These are phyloP conservation scores for Pisolithus thermaeus DNA, from an alignment of 1,284 basidiomycete species.

Conservation along the genomic window DNA sequence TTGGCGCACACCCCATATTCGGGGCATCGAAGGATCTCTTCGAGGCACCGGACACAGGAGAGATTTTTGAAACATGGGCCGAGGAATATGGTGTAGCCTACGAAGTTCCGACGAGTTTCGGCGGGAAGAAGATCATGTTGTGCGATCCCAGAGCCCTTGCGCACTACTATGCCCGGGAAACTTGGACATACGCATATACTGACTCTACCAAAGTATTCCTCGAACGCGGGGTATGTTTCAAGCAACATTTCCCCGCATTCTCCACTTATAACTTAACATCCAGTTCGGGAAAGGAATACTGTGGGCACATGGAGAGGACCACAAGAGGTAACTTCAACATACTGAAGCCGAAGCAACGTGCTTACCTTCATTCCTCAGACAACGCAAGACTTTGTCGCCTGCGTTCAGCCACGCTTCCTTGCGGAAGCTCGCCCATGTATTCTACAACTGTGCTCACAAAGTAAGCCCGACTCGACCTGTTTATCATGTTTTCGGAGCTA, in stretches of 20 bases:
- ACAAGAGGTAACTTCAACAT: conserved; percentile 1
- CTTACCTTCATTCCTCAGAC: conserved; percentile 22
- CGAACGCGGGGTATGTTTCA: conserved; percentile 21
- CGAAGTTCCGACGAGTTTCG: conserved; percentile 37
- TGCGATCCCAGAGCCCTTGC: conserved; percentile 51
- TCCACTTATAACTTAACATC: background rate
- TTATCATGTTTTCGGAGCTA: background rate
- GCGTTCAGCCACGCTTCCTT: conserved; percentile 43
- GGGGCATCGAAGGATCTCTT: conserved; percentile 17
- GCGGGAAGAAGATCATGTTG: conserved; percentile 37
- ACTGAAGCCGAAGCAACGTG: background rate
- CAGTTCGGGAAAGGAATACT: conserved; percentile 3
- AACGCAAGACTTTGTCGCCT: conserved; percentile 39
- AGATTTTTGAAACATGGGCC: conserved; percentile 31
- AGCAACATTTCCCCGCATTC: conserved; percentile 1
- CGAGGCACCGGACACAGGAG: conserved; percentile 11
- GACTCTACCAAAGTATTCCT: conserved; percentile 2
- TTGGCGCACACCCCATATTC: conserved; percentile 22
- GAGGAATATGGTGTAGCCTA: conserved; percentile 45
- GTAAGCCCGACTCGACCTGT: conserved; percentile 2
- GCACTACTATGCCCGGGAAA: conserved; percentile 47
- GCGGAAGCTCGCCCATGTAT: conserved; percentile 35
- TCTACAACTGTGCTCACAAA: conserved; percentile 36
- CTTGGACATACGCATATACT: conserved; percentile 25
- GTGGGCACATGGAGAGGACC: conserved; percentile 6